Conservation (phyloP, 2,329 filamentous ascomycete genomes). For the Aspergillus sp. region DNA sequence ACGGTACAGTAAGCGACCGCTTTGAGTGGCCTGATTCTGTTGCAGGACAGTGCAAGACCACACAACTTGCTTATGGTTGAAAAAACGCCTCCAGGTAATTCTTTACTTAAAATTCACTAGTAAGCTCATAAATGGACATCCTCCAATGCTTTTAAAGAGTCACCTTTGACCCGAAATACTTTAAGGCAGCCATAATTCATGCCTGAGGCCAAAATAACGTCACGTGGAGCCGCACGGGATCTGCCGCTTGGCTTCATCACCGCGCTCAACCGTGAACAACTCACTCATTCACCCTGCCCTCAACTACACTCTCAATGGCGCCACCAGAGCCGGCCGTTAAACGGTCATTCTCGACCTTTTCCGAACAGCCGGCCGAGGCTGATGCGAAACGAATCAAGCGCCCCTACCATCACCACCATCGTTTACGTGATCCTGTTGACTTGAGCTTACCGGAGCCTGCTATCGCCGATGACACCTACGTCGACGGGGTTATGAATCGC, state of each 20-base stretch:
- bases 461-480: constrained; percentile 52
- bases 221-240: constrained; percentile 25
- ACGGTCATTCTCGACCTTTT: constrained; percentile 30
- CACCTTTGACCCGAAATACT: not conserved
- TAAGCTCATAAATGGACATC: not conserved
- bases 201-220: constrained; percentile 15
- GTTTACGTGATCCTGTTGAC: constrained; percentile 36
- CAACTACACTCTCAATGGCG: constrained; percentile 28
- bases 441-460: constrained; percentile 37
- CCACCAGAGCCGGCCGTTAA: constrained; percentile 32
- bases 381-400: constrained; percentile 37
- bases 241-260: constrained; percentile 18
- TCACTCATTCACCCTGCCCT: constrained; percentile 7
- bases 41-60: not conserved
- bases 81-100: not conserved
- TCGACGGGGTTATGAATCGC: constrained; percentile 56
- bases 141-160: not conserved
- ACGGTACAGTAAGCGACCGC: constrained; percentile 33
- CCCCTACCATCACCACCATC: constrained; percentile 45
- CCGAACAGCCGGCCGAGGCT: constrained; percentile 15
- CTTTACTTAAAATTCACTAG: not conserved
- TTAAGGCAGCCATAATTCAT: not conserved
- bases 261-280: not conserved
- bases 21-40: constrained; percentile 33
- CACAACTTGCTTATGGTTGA: not conserved